Evolutionary conservation across 78 protist genomes (phyloP), one percentile per base, ranked within the genome.

Genomic region (Dictyostelium discoideum): DNA sequence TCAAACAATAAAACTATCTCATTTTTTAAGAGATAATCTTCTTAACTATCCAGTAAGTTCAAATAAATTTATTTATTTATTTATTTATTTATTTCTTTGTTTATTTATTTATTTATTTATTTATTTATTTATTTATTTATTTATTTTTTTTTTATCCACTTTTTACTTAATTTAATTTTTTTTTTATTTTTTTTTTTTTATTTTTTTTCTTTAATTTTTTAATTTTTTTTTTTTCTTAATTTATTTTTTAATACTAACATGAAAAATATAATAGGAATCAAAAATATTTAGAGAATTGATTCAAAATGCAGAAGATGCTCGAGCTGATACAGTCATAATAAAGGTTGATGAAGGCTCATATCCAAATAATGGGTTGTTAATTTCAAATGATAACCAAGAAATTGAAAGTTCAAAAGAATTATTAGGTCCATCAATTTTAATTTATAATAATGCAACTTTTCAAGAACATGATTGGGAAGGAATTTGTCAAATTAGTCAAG

Each of bases 281-380:
- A 54, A 65, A 65, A 65, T 65, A 8, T 65, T 65, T 9, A 65
- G 74, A 65, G 74, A 65, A 7, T 65, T 65, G 29, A 78, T 78
- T 22, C 24, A 87, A 84, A 87, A 87, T 78, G 84, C 93, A 2
- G 93, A 87, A 57, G 93, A 87, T 78, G 85, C 93, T 1, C 29
- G 39, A 16, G 85, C 93, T 22, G 65, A 84, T n/a, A 14, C 32
- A 40, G 85, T 87, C 37, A 79, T 60, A 1, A 42, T 87, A 9
- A 78, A 79, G 60, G 26, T n/a, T 57, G 93, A 87, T 40, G 22
- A 72, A 7, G 42, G 13, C 3, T 39, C 80, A 22, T 86, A 86
- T 18, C n/a, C 46, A 29, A 77, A 9, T 3, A 76, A 74, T 29
- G 24, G 32, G 5, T 74, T 87, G 22, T 26, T 32, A 20, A 24